Evolutionary conservation across 306 rosid genomes (phyloP), one percentile per base, ranked within the genome.

Genomic region (Vigna nakashimae): DNA sequence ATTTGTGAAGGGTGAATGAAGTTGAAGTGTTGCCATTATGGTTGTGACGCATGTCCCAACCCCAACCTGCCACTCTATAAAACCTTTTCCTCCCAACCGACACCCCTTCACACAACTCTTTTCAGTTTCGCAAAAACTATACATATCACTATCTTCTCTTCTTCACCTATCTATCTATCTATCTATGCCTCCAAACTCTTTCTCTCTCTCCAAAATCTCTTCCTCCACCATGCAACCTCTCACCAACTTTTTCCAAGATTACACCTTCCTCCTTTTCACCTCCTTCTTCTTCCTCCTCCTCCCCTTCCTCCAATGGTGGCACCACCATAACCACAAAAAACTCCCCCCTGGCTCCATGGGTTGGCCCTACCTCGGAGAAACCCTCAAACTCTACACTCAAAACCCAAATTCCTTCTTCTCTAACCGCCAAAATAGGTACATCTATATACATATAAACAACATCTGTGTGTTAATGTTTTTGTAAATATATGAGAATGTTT

Each of bases 281-380:
- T 59, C 62, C 40, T 55, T 82, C 0, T 58, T 84, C 0, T 50
- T 83, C 9, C 53, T 93, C 59, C 65, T 26, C 28, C 28, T 26
- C 28, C 80, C 79, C 15, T 4, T 85, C 48, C 71, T 88, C 67
- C 91, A 82, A 79, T 83, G 91, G 91, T 80, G 76, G 56, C 83
- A 60, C 49, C 85, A 62, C 75, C 78, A 52, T 30, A 75, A 34
- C 0, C 51, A 71, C 86, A 84, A 80, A 34, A 84, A 81, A 74
- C 80, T 94, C 7, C 98, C 98, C 4, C 98, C 97, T 3, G 98
- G 98, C 57, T 94, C 96, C 12, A 78, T 94, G 92, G 98, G 98
- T 1, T 92, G 96, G 98, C 97, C 97, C 34, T 89, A 82, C 74
- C 69, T 92, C 0, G 98, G 97, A 63, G 97, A 94, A 79, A 92